Conservation (phyloP, 2,329 filamentous ascomycete genomes). For the Aspergillus melleus region DNA sequence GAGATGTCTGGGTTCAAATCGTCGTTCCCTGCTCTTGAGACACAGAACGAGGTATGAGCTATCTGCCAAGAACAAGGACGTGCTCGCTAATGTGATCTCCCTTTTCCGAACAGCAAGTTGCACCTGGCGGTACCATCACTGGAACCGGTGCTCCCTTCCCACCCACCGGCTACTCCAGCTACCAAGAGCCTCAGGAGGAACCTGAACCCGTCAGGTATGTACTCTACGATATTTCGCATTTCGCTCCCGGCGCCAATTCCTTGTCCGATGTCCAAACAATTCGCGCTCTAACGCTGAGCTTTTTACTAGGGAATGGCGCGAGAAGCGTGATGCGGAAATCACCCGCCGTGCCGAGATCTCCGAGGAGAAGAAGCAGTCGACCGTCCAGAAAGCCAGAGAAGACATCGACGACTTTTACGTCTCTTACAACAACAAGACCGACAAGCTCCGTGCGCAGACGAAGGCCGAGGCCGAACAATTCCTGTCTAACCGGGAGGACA, state of each 20-base stretch:
- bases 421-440: conserved; percentile 97
- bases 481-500: conserved; percentile 83
- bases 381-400: conserved; percentile 82
- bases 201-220: conserved; percentile 73
- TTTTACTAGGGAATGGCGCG: conserved; percentile 72
- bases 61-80: not conserved
- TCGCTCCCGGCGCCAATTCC: not conserved
- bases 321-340: conserved; percentile 79
- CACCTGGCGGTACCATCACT: conserved; percentile 77
- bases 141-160: conserved; percentile 62
- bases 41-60: conserved; percentile 64
- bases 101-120: conserved; percentile 58
- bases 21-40: conserved; percentile 83
- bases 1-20: conserved; percentile 71
- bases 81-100: conserved; percentile 17
- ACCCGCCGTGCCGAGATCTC: conserved; percentile 83
- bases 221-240: not conserved
- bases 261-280: not conserved
- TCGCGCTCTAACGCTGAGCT: conserved; percentile 1
- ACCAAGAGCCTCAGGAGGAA: conserved; percentile 71
- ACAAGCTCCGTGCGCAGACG: conserved; percentile 87
- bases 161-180: conserved; percentile 51
- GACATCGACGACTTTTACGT: conserved; percentile 99
- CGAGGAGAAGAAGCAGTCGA: conserved; percentile 77
- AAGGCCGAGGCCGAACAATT: conserved; percentile 93